Percentiles rank a stretch among this genome's conserved stretches.
These are phyloP conservation scores for Aureobasidium namibiae DNA, from an alignment of 2,329 filamentous ascomycete genomes.

Conservation along the genomic window DNA sequence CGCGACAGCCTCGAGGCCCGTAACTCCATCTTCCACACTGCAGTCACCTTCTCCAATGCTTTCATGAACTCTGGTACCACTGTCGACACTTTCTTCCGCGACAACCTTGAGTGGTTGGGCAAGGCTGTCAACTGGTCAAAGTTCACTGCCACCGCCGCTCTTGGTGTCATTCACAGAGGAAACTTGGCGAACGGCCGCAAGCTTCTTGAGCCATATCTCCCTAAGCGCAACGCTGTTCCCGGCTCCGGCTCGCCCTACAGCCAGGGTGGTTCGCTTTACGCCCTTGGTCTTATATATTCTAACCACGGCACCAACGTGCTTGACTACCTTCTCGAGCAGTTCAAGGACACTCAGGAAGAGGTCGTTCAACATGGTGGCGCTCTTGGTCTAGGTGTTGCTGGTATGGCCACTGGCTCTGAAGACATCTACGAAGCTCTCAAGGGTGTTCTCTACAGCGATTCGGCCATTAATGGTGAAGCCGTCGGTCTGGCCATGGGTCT, in stretches of 20 bases:
- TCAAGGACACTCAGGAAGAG: conserved; percentile 71
- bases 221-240: conserved; percentile 63
- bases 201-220: conserved; percentile 88
- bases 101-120: conserved; percentile 94
- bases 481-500: conserved; percentile 94
- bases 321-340: conserved; percentile 68
- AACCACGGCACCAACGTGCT: conserved; percentile 92
- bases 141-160: conserved; percentile 90
- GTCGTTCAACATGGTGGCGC: conserved; percentile 96
- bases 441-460: conserved; percentile 82
- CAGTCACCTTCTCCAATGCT: conserved; percentile 93
- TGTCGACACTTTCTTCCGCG: conserved; percentile 96
- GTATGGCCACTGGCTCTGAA: conserved; percentile 90
- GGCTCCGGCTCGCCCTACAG: conserved; percentile 79
- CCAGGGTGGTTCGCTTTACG: conserved; percentile 91
- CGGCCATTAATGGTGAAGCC: conserved; percentile 91
- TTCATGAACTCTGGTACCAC: conserved; percentile 99
- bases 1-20: conserved; percentile 90
- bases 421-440: conserved; percentile 88
- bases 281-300: conserved; percentile 90
- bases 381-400: conserved; percentile 87
- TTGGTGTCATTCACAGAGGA: conserved; percentile 93
- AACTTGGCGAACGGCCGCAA: conserved; percentile 91
- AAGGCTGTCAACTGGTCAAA: conserved; percentile 99
- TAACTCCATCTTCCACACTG: conserved; percentile 97